Percentiles rank a stretch among this genome's conserved stretches.
Evolutionary conservation across 805 yeast genomes (phyloP).

Genomic region (Candida chilensis): DNA sequence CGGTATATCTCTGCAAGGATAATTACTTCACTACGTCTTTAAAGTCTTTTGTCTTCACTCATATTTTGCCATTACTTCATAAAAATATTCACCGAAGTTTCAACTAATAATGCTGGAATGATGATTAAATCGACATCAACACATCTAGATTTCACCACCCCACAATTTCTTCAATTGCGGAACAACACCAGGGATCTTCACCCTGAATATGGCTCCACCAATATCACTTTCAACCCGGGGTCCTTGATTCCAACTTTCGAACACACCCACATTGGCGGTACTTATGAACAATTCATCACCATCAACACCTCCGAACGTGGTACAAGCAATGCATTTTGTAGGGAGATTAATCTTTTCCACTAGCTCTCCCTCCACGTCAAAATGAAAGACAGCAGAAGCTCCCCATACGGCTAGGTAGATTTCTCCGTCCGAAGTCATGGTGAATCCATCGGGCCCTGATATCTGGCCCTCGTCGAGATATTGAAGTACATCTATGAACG

Average conservation of each 20-base stretch:
- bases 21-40: no score
- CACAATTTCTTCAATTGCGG: no score
- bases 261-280: conserved; percentile 17
- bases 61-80: no score
- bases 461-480: neutral
- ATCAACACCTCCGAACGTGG: conserved; percentile 19
- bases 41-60: no score
- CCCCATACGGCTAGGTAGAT: conserved; percentile 23
- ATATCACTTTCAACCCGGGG: conserved; percentile 16
- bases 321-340: conserved; percentile 24
- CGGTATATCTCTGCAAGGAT: no score
- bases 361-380: conserved; percentile 12
- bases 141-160: no score
- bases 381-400: conserved; percentile 18
- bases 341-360: conserved; percentile 16
- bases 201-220: conserved; percentile 24
- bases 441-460: conserved; percentile 30
- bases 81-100: no score
- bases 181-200: conserved; percentile 8
- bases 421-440: conserved; percentile 16
- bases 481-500: conserved; percentile 1
- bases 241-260: conserved; percentile 7
- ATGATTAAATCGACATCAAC: no score
- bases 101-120: no score
- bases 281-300: conserved; percentile 23